Conservation (phyloP, 1,284 basidiomycete species). For the Schizophyllum commune region DNA sequence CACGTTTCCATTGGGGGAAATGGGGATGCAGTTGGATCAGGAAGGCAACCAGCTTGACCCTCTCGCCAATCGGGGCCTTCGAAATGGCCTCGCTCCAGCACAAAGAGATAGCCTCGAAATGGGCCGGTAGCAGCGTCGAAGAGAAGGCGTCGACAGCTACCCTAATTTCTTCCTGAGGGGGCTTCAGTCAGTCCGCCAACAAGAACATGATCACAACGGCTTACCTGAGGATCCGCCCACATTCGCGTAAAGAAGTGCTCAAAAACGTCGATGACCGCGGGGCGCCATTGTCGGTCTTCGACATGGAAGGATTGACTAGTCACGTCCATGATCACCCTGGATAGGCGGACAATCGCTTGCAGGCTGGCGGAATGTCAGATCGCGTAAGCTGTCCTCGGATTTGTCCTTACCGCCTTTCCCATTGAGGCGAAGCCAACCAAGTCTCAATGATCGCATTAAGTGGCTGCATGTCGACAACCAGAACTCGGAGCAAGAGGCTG, state of each 20-base stretch:
- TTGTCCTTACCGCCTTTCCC: conserved; percentile 48
- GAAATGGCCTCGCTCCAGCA: conserved; percentile 59
- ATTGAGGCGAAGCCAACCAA: conserved; percentile 28
- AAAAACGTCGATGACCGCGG: conserved; percentile 51
- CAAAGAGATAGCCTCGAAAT: conserved; percentile 51
- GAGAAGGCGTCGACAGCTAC: conserved; percentile 47
- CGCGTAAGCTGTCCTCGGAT: too few species aligned
- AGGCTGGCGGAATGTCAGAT: conserved; percentile 20
- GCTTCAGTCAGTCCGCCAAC: neutral
- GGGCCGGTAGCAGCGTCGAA: conserved; percentile 51
- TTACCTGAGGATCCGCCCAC: conserved; percentile 57
- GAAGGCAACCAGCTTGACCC: conserved; percentile 50
- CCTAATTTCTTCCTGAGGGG: conserved; percentile 55
- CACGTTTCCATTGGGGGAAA: conserved; percentile 60
- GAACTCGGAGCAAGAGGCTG: conserved; percentile 46
- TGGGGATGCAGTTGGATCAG: conserved; percentile 55
- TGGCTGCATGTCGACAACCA: conserved; percentile 55
- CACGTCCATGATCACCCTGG: conserved; percentile 56
- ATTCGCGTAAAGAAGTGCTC: conserved; percentile 50
- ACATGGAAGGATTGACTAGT: conserved; percentile 51
- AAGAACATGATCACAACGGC: conserved; percentile 7
- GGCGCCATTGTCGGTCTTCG: conserved; percentile 59
- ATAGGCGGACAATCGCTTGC: conserved; percentile 40
- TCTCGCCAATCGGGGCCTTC: conserved; percentile 48
- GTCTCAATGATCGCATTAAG: conserved; percentile 41